phyloP scores from a whole-genome alignment of 257 asterid genomes.

The Plantago ovata region DNA sequence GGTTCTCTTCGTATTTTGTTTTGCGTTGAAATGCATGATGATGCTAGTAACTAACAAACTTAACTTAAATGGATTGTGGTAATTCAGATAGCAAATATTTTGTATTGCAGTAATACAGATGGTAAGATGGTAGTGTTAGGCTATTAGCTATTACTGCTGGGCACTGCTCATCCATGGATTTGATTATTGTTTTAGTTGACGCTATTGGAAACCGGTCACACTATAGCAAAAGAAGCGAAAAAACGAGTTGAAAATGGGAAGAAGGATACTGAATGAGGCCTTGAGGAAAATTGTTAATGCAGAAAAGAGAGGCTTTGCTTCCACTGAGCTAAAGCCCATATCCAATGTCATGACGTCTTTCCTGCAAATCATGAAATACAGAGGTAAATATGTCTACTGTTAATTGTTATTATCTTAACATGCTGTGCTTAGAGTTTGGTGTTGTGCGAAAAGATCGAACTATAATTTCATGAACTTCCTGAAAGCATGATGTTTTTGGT shows the following conservation, averaged over 20 bases:
- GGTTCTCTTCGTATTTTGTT: neutral
- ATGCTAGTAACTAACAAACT: no score
- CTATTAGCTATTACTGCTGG: no score
- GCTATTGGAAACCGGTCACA: no score
- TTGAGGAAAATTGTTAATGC: constrained; percentile 87
- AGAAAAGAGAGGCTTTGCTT: constrained; percentile 82
- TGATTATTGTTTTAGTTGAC: no score
- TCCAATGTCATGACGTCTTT: constrained; percentile 79
- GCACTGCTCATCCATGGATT: no score
- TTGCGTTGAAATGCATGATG: neutral
- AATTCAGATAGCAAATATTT: no score
- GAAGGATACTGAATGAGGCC: constrained; percentile 83
- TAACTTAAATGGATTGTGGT: no score
- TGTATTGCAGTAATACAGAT: no score
- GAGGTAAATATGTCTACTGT: constrained; percentile 44
- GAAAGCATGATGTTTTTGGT: neutral
- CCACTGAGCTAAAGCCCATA: constrained; percentile 74
- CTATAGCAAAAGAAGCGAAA: neutral
- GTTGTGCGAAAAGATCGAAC: no score
- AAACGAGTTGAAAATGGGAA: constrained; percentile 48
- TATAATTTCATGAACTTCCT: neutral
- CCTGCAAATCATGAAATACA: constrained; percentile 88
- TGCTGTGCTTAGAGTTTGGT: no score
- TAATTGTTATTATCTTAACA: no score
- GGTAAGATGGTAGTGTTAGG: no score